Evolutionary conservation across 441 rosid genomes (phyloP), one percentile per base, ranked within the genome.

Genomic region (Erysimum cheiri): DNA sequence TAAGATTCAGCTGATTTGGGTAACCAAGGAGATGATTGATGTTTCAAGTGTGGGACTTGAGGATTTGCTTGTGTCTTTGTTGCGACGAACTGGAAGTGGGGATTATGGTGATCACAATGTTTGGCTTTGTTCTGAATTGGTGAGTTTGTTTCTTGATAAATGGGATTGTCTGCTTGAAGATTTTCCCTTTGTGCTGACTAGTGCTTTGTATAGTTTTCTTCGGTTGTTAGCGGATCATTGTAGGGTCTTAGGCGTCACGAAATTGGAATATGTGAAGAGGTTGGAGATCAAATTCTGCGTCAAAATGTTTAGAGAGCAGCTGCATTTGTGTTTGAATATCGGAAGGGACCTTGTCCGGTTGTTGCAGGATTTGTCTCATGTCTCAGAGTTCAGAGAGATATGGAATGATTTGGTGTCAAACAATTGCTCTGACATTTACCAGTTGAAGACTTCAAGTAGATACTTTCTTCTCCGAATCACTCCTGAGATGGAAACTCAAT

Each of bases 291-390:
- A 67, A 14, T 88, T 90, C 79, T 92, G 98, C 78, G 72, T 87
- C n/a, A 92, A 80, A 80, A 84, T 94, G 94, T 80, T 90, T 79
- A 92, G 86, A 69, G 89, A 82, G 78, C 85, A 88, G 56, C 67
- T 87, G 66, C 73, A 64, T 72, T 77, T 87, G 73, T 78, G 90
- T 74, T 75, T 87, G 76, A 84, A 83, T 77, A 80, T 88, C 5
- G 99, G 98, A 53, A 84, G 98, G 72, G 98, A 92, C 71, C 84
- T 92, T 56, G 39, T 86, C 36, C 68, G 94, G 74, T 69, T 94
- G 60, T 75, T 92, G 28, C 99, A 88, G 56, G 97, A 94, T 53
- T 60, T 94, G 70, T 77, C 82, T 82, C 92, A 94, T 72, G 86
- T 94, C 17, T 88, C 89, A 1, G 89, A 69, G 43, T 85, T 94